Conservation (phyloP, 805 yeast genomes). For the Starmerella scarabaei region DNA sequence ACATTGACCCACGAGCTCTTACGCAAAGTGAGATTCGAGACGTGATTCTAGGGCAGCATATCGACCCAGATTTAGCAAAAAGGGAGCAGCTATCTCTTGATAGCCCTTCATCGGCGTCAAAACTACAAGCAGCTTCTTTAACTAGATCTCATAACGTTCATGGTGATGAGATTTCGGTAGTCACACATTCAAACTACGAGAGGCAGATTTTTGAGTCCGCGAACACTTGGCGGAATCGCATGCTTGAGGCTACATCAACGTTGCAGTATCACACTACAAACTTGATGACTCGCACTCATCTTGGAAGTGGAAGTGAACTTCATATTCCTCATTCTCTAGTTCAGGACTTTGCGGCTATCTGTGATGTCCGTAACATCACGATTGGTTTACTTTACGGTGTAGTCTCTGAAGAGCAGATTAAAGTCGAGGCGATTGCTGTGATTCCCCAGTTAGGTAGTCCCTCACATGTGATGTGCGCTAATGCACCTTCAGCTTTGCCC, state of each 20-base stretch:
- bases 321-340: conserved; percentile 65
- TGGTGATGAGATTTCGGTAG: conserved; percentile 92
- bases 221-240: conserved; percentile 83
- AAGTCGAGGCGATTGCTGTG: conserved; percentile 8
- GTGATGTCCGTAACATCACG: conserved; percentile 70
- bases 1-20: conserved; percentile 70
- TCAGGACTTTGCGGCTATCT: conserved; percentile 60
- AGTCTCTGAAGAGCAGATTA: background rate
- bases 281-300: conserved; percentile 41
- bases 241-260: conserved; percentile 57
- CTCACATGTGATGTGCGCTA: conserved; percentile 47
- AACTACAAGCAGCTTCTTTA: conserved; percentile 53
- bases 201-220: conserved; percentile 70
- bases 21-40: conserved; percentile 93
- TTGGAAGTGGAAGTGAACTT: too few species aligned
- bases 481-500: conserved; percentile 27
- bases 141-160: conserved; percentile 80
- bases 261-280: conserved; percentile 64
- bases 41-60: conserved; percentile 85
- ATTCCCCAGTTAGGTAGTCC: conserved; percentile 56
- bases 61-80: conserved; percentile 75
- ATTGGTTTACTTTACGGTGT: conserved; percentile 69
- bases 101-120: conserved; percentile 33
- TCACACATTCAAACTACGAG: conserved; percentile 80
- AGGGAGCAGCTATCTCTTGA: conserved; percentile 46